A percentile compares a stretch with the other conserved stretches of the same genome.
These are phyloP conservation scores for Suillus placidus DNA, from an alignment of 768 basidiomycete species.

Conservation along the genomic window DNA sequence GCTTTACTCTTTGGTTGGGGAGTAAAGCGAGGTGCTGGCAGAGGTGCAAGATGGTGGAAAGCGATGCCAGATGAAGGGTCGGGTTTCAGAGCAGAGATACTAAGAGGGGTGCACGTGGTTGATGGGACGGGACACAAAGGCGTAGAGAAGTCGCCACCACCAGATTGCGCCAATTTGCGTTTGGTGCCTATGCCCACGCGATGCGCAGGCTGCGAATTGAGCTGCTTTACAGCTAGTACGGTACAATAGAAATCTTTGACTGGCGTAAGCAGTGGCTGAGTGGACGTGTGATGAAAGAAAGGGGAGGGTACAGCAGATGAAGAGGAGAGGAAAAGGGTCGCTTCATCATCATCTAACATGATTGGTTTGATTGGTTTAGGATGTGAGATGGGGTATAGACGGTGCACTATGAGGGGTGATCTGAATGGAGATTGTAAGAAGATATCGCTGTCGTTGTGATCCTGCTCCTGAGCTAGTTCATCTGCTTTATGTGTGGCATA, in stretches of 20 bases:
- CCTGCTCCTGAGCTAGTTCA: conserved; percentile 43
- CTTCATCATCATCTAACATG: conserved; percentile 55
- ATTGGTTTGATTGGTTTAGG: conserved; percentile 20
- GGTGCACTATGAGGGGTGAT: conserved; percentile 47
- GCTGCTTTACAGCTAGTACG: conserved; percentile 40
- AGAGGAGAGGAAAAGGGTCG: conserved; percentile 58
- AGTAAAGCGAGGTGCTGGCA: conserved; percentile 33
- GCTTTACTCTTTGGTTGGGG: conserved; percentile 39
- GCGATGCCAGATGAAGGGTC: conserved; percentile 37
- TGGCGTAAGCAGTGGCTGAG: conserved; percentile 61
- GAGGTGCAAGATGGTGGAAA: conserved; percentile 39
- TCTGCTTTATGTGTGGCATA: conserved; percentile 15
- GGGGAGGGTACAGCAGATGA: conserved; percentile 42
- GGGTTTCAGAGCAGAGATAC: conserved; percentile 37
- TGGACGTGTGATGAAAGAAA: conserved; percentile 46
- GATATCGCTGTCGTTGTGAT: conserved; percentile 40
- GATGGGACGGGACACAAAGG: conserved; percentile 51
- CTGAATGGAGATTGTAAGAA: conserved; percentile 58
- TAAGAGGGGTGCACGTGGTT: conserved; percentile 34
- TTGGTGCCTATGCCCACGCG: conserved; percentile 57
- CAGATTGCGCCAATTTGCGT: conserved; percentile 52
- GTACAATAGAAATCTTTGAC: conserved; percentile 53
- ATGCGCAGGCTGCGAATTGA: conserved; percentile 25
- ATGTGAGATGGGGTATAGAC: conserved; percentile 37
- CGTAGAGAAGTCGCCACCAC: conserved; percentile 48